A percentile compares a stretch with the other conserved stretches of the same genome.
phyloP scores from a whole-genome alignment of 805 yeast species.

The Suhomyces sp. region DNA sequence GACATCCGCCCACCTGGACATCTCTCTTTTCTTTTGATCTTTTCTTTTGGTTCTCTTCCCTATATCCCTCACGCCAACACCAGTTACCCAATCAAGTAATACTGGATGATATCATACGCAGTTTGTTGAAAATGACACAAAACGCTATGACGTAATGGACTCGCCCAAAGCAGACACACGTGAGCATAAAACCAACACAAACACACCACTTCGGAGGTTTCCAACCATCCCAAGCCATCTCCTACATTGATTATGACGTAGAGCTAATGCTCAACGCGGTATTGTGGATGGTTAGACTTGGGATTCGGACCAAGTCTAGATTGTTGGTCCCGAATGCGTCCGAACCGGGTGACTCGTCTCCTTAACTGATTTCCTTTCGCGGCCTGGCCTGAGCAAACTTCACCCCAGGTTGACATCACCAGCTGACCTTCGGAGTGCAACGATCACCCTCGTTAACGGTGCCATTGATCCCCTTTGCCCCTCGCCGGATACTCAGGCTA shows the following conservation, averaged over 20 bases:
- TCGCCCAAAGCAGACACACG: neutral
- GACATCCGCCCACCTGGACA: neutral
- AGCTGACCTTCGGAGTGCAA: neutral
- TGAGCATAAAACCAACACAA: neutral
- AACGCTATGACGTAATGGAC: conserved; percentile 1
- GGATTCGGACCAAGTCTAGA: neutral
- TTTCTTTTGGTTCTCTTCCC: neutral
- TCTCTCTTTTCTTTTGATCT: neutral
- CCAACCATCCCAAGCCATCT: neutral
- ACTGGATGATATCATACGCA: conserved; percentile 1
- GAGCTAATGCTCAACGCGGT: neutral
- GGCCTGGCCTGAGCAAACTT: neutral
- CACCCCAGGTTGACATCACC: neutral
- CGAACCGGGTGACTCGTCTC: neutral
- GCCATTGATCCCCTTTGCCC: neutral
- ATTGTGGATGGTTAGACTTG: neutral
- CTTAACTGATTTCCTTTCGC: neutral
- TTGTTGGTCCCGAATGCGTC: neutral
- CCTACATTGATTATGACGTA: neutral
- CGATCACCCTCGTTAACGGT: neutral
- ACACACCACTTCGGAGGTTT: neutral
- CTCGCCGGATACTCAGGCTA: neutral
- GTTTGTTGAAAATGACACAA: neutral
- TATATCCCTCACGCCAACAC: neutral
- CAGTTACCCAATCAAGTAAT: neutral